Evolutionary conservation across 176 grass and related monocot species (phyloP).

Genomic region (Saccharum spontaneum): DNA sequence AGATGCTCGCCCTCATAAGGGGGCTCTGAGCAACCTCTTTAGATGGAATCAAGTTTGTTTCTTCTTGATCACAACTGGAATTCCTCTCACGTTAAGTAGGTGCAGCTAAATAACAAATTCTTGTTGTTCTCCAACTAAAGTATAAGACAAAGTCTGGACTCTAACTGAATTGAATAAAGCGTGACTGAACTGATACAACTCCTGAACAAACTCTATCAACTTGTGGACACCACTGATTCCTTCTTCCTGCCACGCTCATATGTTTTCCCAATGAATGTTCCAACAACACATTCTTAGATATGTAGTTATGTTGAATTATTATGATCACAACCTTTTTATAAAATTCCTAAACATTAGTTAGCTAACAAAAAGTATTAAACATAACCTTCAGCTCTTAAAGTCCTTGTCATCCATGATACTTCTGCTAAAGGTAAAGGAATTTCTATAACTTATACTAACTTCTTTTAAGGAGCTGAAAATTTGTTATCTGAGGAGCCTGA

Average conservation of each 20-base stretch:
- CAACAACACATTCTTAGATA: not conserved
- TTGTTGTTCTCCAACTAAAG: not conserved
- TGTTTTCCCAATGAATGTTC: not conserved
- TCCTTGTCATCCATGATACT: not conserved
- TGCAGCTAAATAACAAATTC: not conserved
- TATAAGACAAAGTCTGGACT: not conserved
- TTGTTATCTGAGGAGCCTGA: slow-evolving; percentile 8
- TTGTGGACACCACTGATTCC: not conserved
- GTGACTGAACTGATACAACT: not conserved
- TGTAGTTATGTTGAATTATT: not conserved
- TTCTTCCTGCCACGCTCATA: not conserved
- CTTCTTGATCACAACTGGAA: not conserved
- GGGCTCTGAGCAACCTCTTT: not conserved
- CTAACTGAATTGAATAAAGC: not conserved
- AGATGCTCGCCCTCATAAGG: not conserved
- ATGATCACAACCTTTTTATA: not conserved
- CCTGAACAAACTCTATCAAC: not conserved
- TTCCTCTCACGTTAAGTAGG: not conserved
- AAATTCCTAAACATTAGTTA: slow-evolving; percentile 20
- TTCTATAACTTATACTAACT: slow-evolving; percentile 23
- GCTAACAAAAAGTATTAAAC: not conserved
- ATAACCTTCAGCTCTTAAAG: slow-evolving; percentile 9
- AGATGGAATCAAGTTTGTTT: not conserved
- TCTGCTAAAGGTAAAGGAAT: not conserved
- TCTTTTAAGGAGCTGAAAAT: not conserved